Percentiles rank a stretch among this genome's conserved stretches.
phyloP scores from a whole-genome alignment of 345 rosid species.

The Iberis pinnata region DNA sequence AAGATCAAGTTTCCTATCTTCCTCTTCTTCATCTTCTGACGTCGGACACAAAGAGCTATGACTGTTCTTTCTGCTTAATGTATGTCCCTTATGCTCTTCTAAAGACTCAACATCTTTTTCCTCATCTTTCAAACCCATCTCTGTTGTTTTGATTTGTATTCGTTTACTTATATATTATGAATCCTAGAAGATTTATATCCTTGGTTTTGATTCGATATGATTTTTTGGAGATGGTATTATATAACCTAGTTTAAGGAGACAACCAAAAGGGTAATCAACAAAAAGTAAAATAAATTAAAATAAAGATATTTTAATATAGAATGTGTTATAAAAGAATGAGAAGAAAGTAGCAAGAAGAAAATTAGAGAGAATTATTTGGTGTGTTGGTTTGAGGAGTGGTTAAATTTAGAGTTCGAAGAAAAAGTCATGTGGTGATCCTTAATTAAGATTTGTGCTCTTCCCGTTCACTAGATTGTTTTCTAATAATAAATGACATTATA shows the following conservation, averaged over 20 bases:
- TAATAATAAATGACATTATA: too few species aligned
- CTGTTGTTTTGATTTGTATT: conserved; percentile 13
- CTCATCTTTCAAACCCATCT: conserved; percentile 27
- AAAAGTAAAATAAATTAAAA: background rate
- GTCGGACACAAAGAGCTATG: conserved; percentile 26
- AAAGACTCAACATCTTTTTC: conserved; percentile 18
- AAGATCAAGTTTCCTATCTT: conserved; percentile 24
- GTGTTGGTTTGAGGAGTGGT: conserved; percentile 15
- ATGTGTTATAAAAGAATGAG: background rate
- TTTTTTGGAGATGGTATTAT: conserved; percentile 8
- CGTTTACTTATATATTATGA: background rate
- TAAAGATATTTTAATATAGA: background rate
- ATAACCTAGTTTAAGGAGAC: conserved; percentile 13
- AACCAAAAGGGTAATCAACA: background rate
- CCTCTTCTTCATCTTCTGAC: conserved; percentile 29
- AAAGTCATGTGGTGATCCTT: conserved; percentile 25
- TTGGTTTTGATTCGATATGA: conserved; percentile 2
- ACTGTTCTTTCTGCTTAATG: conserved; percentile 30
- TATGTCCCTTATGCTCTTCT: conserved; percentile 16
- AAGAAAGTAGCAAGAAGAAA: conserved; percentile 10
- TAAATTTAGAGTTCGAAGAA: conserved; percentile 16
- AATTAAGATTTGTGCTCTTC: conserved; percentile 12
- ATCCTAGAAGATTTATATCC: background rate
- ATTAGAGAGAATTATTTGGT: conserved; percentile 4
- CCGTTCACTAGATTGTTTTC: conserved; percentile 1